Evolutionary conservation across 495 filamentous ascomycete species (phyloP), one percentile per base, ranked within the genome.

Genomic region (Xylaria palmicola): DNA sequence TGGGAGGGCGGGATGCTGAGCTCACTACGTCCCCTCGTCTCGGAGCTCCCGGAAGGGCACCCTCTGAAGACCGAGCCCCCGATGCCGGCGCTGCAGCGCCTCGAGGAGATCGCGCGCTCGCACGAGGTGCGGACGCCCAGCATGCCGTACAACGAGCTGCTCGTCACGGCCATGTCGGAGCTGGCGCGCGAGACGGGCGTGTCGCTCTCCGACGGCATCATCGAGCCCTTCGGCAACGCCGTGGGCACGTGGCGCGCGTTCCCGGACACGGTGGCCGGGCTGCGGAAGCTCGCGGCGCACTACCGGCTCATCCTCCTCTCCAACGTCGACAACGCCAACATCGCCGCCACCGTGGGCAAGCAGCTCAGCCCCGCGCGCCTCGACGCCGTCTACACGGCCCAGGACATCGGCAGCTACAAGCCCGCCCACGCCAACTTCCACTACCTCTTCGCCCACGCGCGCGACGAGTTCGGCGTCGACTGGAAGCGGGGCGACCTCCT

Each of bases 351-450:
- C 2, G 73, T 84, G 0, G 71, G 64, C 0, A 79, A 79, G 8
- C 79, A 81, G 36, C 60, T 80, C 12, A 53, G 24, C 6, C 65
- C 66, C 26, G 76, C 75, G 0, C 47, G 60, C 4, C 93, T 93
- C 59, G 88, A 91, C 65, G 80, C 81, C 13, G 77, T 91, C 20
- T 85, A 87, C 70, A 92, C 90, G 15, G 90, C 90, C 8, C 79
- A 92, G 75, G 82, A 88, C 41, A 83, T 93, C 34, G 89, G 90
- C 9, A 78, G 75, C 7, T 94, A 93, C 70, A 94, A 93, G 76
- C 91, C 91, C 0, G 76, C 80, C 58, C 66, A 75, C 34, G 59
- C 61, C 32, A 92, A 91, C 63, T 96, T 93, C 64, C 70, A 79
- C 53, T 89, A 88, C 59, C 70, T 92, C 72, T 75, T 90, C 22